These are phyloP conservation scores for Pyronema omphalodes DNA, from an alignment of 495 filamentous ascomycete species.

Conservation along the genomic window DNA sequence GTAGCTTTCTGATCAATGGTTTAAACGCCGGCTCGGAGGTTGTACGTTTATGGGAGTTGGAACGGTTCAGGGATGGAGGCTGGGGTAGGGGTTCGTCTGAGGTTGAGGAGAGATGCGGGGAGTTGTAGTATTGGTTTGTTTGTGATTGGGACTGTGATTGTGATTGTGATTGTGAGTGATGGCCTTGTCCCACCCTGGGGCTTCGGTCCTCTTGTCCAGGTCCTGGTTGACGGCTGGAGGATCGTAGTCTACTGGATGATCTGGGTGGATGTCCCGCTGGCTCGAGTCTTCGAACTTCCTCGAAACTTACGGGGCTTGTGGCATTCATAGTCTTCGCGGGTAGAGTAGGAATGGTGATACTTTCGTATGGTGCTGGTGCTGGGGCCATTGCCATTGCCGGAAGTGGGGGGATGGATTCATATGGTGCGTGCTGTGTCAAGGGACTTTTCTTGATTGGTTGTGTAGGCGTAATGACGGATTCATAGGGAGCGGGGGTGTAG, in stretches of 20 bases:
- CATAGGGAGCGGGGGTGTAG: background rate
- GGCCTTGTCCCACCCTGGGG: background rate
- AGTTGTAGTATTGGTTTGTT: background rate
- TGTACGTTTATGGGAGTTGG: conserved; percentile 13
- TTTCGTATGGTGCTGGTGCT: background rate
- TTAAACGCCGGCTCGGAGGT: conserved; percentile 13
- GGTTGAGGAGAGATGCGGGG: background rate
- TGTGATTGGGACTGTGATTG: too few relatives aligned
- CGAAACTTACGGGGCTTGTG: background rate
- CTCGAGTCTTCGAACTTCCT: too few relatives aligned
- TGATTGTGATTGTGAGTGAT: too few relatives aligned
- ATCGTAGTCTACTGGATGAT: background rate
- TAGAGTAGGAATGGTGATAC: too few relatives aligned
- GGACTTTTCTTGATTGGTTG: background rate
- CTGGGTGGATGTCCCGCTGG: background rate
- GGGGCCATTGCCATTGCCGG: background rate
- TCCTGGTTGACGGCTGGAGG: background rate
- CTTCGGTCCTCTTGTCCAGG: background rate
- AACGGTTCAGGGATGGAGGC: conserved; percentile 11
- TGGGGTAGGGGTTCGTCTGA: conserved; percentile 3
- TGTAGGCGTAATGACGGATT: background rate
- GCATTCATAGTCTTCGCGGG: background rate
- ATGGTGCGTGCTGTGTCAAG: background rate
- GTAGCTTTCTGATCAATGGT: conserved; percentile 21
- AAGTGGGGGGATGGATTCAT: background rate